Base-by-base conservation (phyloP, 2,329 filamentous ascomycete genomes). In the Conoideocrella luteorostrata region DNA sequence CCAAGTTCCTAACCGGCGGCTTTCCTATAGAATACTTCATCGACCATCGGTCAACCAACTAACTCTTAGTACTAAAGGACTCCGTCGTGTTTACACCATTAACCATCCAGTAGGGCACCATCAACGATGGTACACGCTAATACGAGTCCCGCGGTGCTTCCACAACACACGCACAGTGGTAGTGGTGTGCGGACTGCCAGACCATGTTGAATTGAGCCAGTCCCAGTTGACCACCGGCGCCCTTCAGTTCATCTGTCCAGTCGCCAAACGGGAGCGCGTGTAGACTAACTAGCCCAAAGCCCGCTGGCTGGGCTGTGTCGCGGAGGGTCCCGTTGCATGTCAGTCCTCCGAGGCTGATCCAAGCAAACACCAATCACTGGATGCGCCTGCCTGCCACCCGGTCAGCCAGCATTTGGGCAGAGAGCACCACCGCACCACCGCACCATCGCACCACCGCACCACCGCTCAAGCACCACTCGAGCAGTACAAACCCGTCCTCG, bases 401-500 rank as follows among this genome's bases (percentile, higher is more conserved):
- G 30, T 9, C 22, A 28, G 37, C 37, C 37, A 24, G 21, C 23
- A 24, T 29, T 22, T 12, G 20, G 30, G 17, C 32, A 36, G 18
- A 21, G 21, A 17, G n/a, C 37, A 39, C 29, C 38, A 24, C 30
- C 30, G 36, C n/a, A n/a, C n/a, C n/a, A n/a, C n/a, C n/a, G n/a
- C n/a, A n/a, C n/a, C n/a, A n/a, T n/a, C n/a, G n/a, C n/a, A n/a
- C n/a, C n/a, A n/a, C n/a, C n/a, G n/a, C n/a, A n/a, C n/a, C n/a
- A n/a, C n/a, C n/a, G n/a, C n/a, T 22, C 30, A 39, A 24, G 4
- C 39, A 29, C 9, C 26, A 7, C 26, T 29, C 40, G 28, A 37
- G 34, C 34, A 22, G 17, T 34, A 29, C 30, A 18, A 29, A 39
- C 12, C 23, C 33, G 30, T 17, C 33, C 33, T 36, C 43, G 39